Conservation (phyloP, 169 alveolate species). For the Perkinsus olseni region DNA sequence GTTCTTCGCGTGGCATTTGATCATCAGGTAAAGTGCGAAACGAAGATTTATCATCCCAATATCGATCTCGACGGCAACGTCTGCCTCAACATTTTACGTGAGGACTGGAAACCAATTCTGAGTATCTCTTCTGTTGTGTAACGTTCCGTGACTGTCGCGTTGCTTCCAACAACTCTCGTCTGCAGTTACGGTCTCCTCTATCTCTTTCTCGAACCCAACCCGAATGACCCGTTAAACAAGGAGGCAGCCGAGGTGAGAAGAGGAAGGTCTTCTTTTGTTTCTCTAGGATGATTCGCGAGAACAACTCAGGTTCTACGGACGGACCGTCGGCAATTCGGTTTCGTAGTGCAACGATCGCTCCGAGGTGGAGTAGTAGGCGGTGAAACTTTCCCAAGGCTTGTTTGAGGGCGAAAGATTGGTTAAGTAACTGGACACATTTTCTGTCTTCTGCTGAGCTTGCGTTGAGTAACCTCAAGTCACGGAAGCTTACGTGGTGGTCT, state of each 20-base stretch:
- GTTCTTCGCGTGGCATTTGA: neutral
- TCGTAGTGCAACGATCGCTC: neutral
- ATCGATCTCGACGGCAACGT: slow-evolving; percentile 83
- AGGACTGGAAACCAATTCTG: slow-evolving; percentile 85
- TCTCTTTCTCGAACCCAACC: slow-evolving; percentile 23
- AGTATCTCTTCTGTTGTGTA: slow-evolving; percentile 68
- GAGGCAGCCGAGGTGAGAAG: neutral
- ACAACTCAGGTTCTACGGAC: slow-evolving; percentile 17
- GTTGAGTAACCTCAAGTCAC: no score
- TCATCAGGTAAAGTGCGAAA: slow-evolving; percentile 61
- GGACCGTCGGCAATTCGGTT: slow-evolving; percentile 10
- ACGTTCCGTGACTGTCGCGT: slow-evolving; percentile 58
- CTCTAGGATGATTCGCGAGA: neutral
- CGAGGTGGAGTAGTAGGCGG: neutral
- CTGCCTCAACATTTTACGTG: slow-evolving; percentile 79
- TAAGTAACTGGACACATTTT: neutral
- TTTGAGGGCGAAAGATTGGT: neutral
- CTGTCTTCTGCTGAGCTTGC: neutral
- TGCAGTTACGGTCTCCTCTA: neutral
- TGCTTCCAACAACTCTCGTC: neutral
- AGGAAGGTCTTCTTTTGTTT: neutral
- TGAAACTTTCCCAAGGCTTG: neutral
- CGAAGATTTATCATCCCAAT: slow-evolving; percentile 78
- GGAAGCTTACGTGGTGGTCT: no score
- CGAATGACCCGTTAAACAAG: slow-evolving; percentile 30